A percentile compares a stretch with the other conserved stretches of the same genome.
Evolutionary conservation across 257 asterid species (phyloP).

Genomic region (Eucommia ulmoides): DNA sequence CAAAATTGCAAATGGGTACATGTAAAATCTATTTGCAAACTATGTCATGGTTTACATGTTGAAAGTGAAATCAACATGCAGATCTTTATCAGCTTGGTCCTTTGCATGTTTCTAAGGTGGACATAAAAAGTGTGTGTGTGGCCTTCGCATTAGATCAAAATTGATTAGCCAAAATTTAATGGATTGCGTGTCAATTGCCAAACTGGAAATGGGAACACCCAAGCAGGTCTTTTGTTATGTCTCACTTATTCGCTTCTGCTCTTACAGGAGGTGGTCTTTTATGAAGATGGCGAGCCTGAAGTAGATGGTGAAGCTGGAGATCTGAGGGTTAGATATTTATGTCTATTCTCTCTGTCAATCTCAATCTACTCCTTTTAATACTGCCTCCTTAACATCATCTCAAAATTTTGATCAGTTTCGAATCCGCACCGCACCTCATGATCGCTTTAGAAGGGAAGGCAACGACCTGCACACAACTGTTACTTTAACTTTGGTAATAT

Average conservation of each 20-base stretch:
- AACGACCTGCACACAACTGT: slow-evolving; percentile 72
- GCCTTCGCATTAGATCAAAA: too few species aligned
- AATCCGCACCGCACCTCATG: slow-evolving; percentile 83
- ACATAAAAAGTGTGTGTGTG: too few species aligned
- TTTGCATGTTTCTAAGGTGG: too few species aligned
- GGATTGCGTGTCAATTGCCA: too few species aligned
- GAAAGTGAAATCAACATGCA: too few species aligned
- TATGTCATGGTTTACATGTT: too few species aligned
- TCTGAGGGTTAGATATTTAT: slow-evolving; percentile 54
- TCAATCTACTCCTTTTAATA: not conserved
- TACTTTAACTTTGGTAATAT: slow-evolving; percentile 70
- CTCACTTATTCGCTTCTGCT: slow-evolving; percentile 5
- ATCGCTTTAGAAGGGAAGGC: slow-evolving; percentile 77
- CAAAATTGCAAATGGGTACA: too few species aligned
- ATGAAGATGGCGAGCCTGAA: slow-evolving; percentile 91
- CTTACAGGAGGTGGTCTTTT: slow-evolving; percentile 78
- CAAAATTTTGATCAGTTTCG: slow-evolving; percentile 50
- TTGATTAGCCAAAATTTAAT: too few species aligned
- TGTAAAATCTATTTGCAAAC: too few species aligned
- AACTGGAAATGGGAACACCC: too few species aligned
- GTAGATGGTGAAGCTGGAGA: slow-evolving; percentile 98
- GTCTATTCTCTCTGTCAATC: slow-evolving; percentile 3
- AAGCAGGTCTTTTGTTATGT: too few species aligned
- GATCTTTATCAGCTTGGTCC: too few species aligned
- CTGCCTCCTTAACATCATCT: slow-evolving; percentile 7